Evolutionary conservation across 371 early-diverging fungal species (phyloP).

Genomic region (Rhizopus arrhizus): DNA sequence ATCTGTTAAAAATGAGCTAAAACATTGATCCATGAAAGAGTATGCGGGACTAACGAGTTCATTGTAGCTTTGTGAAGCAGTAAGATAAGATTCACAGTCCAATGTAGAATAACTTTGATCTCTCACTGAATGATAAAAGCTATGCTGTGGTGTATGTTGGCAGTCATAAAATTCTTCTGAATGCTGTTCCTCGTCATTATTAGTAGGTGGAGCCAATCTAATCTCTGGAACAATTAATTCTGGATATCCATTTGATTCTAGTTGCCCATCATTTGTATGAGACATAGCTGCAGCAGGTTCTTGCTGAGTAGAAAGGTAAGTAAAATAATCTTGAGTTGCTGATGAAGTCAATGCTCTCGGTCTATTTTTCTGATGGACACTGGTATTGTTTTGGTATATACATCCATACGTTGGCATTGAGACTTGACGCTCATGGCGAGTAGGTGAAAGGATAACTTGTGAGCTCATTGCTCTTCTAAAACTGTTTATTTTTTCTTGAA

Average conservation of each 20-base stretch:
- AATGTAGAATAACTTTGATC: constrained; percentile 4
- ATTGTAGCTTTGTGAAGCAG: constrained; percentile 33
- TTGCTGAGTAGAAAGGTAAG: constrained; percentile 37
- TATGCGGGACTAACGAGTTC: constrained; percentile 17
- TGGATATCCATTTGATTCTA: neutral
- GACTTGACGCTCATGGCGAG: constrained; percentile 21
- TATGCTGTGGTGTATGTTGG: constrained; percentile 3
- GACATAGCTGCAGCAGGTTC: constrained; percentile 9
- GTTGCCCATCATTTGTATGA: neutral
- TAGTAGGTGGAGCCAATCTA: constrained; percentile 39
- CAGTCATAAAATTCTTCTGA: neutral
- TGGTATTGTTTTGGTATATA: constrained; percentile 10
- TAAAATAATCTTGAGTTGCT: constrained; percentile 40
- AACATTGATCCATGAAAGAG: constrained; percentile 13
- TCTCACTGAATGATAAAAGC: neutral
- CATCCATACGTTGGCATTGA: constrained; percentile 40
- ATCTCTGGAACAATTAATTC: constrained; percentile 43
- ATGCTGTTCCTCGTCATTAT: neutral
- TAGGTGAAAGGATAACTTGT: constrained; percentile 7
- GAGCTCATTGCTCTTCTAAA: constrained; percentile 37
- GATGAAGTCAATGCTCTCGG: neutral
- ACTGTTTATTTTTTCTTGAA: constrained; percentile 39
- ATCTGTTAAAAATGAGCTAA: neutral
- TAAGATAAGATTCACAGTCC: constrained; percentile 33
- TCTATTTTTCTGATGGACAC: neutral